These are phyloP conservation scores for Macrolepiota fuliginosa DNA, from an alignment of 768 basidiomycete genomes.

Conservation along the genomic window DNA sequence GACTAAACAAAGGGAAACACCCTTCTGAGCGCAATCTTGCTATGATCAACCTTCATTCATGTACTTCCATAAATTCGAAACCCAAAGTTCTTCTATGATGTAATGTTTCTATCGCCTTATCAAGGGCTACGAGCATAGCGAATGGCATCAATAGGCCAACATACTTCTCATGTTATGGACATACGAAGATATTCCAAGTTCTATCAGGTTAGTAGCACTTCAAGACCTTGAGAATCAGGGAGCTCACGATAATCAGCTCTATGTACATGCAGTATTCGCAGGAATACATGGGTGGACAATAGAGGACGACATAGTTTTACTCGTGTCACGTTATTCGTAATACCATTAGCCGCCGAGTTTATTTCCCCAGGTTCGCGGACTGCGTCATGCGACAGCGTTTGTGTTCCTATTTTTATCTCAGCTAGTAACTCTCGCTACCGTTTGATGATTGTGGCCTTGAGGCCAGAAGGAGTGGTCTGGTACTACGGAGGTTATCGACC, in stretches of 20 bases:
- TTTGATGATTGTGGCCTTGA: neutral
- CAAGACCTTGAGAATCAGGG: neutral
- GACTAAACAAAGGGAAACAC: no score
- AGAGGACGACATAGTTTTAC: no score
- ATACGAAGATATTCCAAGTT: neutral
- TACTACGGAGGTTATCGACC: neutral
- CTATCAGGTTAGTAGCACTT: neutral
- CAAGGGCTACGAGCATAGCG: neutral
- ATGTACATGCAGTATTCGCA: no score
- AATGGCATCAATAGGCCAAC: neutral
- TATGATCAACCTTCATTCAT: no score
- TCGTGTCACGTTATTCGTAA: neutral
- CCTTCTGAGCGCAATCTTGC: no score
- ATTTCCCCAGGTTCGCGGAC: neutral
- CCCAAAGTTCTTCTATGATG: no score
- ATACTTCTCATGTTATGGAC: neutral
- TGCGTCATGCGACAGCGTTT: neutral
- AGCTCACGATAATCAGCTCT: no score
- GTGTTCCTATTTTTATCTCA: neutral
- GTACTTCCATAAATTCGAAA: no score
- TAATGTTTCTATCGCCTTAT: neutral
- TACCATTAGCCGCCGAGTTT: neutral
- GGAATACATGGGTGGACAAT: no score
- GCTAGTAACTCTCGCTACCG: no score
- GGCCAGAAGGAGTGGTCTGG: neutral